Evolutionary conservation across 2,329 filamentous ascomycete genomes (phyloP), one percentile per base, ranked within the genome.

Genomic region (Aschersonia sp.): DNA sequence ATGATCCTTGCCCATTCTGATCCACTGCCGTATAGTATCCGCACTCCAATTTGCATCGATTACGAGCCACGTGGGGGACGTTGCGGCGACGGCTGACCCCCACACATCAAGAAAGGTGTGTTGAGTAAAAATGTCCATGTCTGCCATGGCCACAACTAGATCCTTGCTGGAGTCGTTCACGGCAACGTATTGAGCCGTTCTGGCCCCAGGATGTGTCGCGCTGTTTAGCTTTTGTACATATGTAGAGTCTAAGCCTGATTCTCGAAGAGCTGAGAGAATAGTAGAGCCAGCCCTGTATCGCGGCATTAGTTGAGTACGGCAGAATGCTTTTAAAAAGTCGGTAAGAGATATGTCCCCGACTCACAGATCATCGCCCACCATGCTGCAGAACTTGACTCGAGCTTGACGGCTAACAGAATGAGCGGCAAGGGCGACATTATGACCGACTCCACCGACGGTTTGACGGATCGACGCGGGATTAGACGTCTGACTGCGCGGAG

Each of bases 81-180:
- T 68, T 3, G 68, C 64, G 9, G 67, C 62, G 5, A 88, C 66
- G 31, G 77, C 68, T 1, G 78, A 72, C 45, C 74, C 72, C 81
- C 83, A 88, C 53, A 74, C 67, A 6, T 70, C 61, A 0, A 72
- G 63, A 51, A 76, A 74, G 1, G 71, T 69, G 51, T 74, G 67
- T 12, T 66, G 59, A n/a, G 80, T 74, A 45, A 95, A 77, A 56
- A 95, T 91, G 48, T 73, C 77, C 89, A 97, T 96, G 60, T 97
- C 92, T 4, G 91, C 89, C 87, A 96, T 94, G 44, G 89, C 91
- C 52, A 96, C 66, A n/a, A 89, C 74, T 2, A 98, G 77, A 53
- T 89, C 84, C 62, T 89, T 94, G 51, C 83, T 78, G 1, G 72
- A 71, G 59, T 94, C 85, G 61, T 97, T 98, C 53, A 97, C 72